Base-by-base conservation (phyloP, 2,329 filamentous ascomycete genomes). In the Trichoderma sp. region DNA sequence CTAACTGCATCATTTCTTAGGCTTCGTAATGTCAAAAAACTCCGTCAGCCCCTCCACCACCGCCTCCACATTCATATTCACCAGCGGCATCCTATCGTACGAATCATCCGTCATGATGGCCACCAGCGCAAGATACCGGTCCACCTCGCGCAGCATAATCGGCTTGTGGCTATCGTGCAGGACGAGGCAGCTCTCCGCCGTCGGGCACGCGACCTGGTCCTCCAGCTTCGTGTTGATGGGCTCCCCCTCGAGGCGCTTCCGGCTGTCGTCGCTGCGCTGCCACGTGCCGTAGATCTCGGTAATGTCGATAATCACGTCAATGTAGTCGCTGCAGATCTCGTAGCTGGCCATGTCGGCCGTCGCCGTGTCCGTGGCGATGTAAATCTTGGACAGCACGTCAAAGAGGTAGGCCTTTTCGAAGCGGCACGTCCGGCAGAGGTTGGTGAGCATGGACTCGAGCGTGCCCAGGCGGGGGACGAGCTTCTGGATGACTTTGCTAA, bases 341-440 rank as follows among this genome's bases (percentile, higher is more conserved):
- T 99, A 99, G 75, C 91, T 94, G 48, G 91, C 90, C 84, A 97
- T 95, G 74, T 98, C 94, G 39, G 94, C 92, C 0, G 94, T 94
- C 45, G 91, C 90, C 34, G 90, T 95, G 76, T 99, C 95, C 5
- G 94, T 97, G 0, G 95, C 95, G 71, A 99, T 96, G 80, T 99
- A 99, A 68, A 99, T 97, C 80, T 99, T 99, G 79, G 92, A 96
- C 71, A 96, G 86, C 9, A 98, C 93, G 74, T 99, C 96, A 75
- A 99, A 99, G 7, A 99, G 87, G 76, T 99, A 99, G 3, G 93
- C 94, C 79, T 99, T 99, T 76, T 98, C 93, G 75, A 99, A 97
- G 55, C 92, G 90, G 74, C 93, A 98, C 15, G 92, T 95, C 67
- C 91, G 92, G 79, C 92, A 96, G 48, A 99, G 85, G 70, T 94